Percentiles rank a stretch among this genome's conserved stretches.
Conservation (phyloP, 768 basidiomycete species). For the Termitomyces sp. region DNA sequence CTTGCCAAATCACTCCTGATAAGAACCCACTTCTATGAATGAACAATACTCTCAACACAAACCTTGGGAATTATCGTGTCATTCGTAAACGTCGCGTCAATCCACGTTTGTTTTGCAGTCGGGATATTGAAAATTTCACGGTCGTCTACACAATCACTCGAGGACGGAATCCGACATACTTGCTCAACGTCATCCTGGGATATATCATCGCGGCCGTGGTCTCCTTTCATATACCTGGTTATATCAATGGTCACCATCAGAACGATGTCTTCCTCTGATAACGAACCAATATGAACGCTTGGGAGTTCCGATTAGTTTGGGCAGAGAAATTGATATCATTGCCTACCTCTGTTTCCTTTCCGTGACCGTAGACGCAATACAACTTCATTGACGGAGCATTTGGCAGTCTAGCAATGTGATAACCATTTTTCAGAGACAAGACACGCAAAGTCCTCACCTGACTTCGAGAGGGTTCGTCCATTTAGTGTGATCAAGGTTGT, state of each 20-base stretch:
- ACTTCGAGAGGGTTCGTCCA: slow-evolving; percentile 93
- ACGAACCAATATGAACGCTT: slow-evolving; percentile 83
- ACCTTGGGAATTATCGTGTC: slow-evolving; percentile 58
- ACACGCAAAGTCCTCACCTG: slow-evolving; percentile 35
- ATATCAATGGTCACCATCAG: neutral
- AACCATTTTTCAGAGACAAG: neutral
- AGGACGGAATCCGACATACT: slow-evolving; percentile 41
- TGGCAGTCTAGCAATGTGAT: slow-evolving; percentile 57
- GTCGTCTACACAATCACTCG: slow-evolving; percentile 37
- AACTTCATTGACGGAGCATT: slow-evolving; percentile 90
- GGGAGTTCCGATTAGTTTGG: neutral
- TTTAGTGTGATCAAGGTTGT: slow-evolving; percentile 73
- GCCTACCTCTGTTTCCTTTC: slow-evolving; percentile 89
- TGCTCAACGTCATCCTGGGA: slow-evolving; percentile 40
- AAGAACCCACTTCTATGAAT: neutral
- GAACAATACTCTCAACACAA: slow-evolving; percentile 1
- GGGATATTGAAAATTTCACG: slow-evolving; percentile 52
- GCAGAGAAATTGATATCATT: neutral
- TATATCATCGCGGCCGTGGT: slow-evolving; percentile 63
- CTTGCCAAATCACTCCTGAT: slow-evolving; percentile 25
- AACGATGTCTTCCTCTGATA: neutral
- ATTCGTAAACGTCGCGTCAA: slow-evolving; percentile 80
- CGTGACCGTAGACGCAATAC: slow-evolving; percentile 91
- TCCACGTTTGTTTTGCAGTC: slow-evolving; percentile 64
- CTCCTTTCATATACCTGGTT: slow-evolving; percentile 66